phyloP scores from a whole-genome alignment of 1,284 basidiomycete species.

The Trichosporon ovoides region DNA sequence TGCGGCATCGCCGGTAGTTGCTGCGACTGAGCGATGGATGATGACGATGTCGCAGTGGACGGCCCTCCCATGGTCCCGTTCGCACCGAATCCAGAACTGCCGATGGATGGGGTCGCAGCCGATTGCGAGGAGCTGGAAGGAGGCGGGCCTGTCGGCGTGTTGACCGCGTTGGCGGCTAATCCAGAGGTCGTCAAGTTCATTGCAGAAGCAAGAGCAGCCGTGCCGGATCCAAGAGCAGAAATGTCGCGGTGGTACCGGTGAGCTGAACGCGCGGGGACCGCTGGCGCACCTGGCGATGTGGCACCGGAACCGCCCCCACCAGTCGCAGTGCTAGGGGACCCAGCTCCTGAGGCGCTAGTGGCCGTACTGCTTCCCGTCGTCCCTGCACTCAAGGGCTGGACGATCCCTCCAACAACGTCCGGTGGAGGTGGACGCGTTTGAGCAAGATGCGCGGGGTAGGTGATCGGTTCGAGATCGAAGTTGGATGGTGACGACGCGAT shows the following conservation, averaged over 20 bases:
- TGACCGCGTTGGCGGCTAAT: constrained; percentile 3
- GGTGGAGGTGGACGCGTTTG: constrained; percentile 23
- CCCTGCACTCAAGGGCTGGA: constrained; percentile 1
- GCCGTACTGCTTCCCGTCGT: background rate
- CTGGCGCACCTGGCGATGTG: constrained; percentile 10
- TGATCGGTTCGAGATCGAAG: constrained; percentile 29
- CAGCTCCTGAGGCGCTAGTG: background rate
- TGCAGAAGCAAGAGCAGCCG: constrained; percentile 9
- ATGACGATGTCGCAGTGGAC: background rate
- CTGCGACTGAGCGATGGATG: constrained; percentile 1
- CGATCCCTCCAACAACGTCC: constrained; percentile 1
- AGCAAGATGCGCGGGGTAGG: constrained; percentile 29
- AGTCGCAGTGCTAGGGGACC: background rate
- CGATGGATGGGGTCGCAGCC: background rate
- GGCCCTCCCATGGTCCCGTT: background rate
- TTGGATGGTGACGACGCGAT: constrained; percentile 11
- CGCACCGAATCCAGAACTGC: background rate
- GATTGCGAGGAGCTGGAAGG: background rate
- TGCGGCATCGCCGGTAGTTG: background rate
- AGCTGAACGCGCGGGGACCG: constrained; percentile 18
- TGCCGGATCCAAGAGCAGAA: constrained; percentile 12
- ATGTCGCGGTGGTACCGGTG: constrained; percentile 22
- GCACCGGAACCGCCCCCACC: background rate
- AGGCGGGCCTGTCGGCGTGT: background rate
- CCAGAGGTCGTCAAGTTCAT: constrained; percentile 17